A percentile compares a stretch with the other conserved stretches of the same genome.
These are phyloP conservation scores for Erythrophleum fordii DNA, from an alignment of 306 rosid genomes.

Conservation along the genomic window DNA sequence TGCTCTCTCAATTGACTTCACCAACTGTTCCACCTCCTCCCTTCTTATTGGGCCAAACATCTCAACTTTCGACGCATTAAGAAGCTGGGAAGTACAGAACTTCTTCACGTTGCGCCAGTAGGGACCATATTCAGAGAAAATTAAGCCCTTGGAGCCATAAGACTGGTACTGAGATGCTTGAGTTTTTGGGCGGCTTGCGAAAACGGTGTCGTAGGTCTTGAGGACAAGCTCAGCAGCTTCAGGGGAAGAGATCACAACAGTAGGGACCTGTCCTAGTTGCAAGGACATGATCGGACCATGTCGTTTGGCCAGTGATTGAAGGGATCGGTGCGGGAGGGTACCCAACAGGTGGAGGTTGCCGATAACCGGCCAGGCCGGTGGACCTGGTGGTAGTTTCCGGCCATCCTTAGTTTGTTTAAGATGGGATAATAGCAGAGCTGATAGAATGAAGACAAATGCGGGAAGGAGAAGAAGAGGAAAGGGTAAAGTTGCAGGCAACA, in stretches of 20 bases:
- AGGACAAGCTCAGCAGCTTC: constrained; percentile 48
- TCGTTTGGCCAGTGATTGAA: constrained; percentile 29
- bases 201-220: constrained; percentile 44
- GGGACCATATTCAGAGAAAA: not conserved
- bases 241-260: constrained; percentile 39
- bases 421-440: not conserved
- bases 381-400: constrained; percentile 43
- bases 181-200: not conserved
- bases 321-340: not conserved
- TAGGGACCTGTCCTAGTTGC: constrained; percentile 17
- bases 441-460: not conserved
- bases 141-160: constrained; percentile 33
- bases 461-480: not conserved
- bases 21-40: not conserved
- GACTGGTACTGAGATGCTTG: not conserved
- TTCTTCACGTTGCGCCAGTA: constrained; percentile 43
- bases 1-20: not conserved
- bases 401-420: not conserved
- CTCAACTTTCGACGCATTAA: constrained; percentile 9
- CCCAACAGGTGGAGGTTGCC: constrained; percentile 48
- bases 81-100: constrained; percentile 27
- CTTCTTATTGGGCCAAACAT: constrained; percentile 2
- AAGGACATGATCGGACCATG: constrained; percentile 43
- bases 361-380: constrained; percentile 37
- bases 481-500: not conserved